Evolutionary conservation across 2,329 filamentous ascomycete genomes (phyloP), one percentile per base, ranked within the genome.

Genomic region (Curvularia eragrostidis): DNA sequence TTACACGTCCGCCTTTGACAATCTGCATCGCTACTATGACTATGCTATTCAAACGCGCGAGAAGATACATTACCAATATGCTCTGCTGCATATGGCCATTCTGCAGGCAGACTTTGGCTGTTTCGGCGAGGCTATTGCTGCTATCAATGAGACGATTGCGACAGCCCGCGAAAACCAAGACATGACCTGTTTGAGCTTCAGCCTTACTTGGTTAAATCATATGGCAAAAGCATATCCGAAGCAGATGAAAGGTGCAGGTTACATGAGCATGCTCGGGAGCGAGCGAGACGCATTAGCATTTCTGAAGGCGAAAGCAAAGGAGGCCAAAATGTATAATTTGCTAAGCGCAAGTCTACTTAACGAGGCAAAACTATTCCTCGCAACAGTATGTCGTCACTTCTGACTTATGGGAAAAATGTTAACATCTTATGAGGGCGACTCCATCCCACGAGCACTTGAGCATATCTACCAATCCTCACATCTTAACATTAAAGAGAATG

Each of bases 81-180:
- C 95, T 0, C 80, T 98, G 13, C 88, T 99, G 72, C 97, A 97
- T 71, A 85, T 97, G 57, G 94, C 93, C 3, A 91, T 97, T 32
- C 84, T 98, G 4, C 94, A 99, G 72, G 91, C 93, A 15, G 95
- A 98, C 75, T 98, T 98, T 80, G 93, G 93, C 46, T 97, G 91
- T 72, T 89, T 93, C 74, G 85, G 87, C 39, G 93, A 98, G 77
- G 94, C 94, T 5, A 85, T 98, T n/a, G 87, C 91, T 10, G 91
- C 94, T 12, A 97, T 99, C 88, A 88, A 96, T 42, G 95, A 98
- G 75, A 93, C 94, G 0, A 93, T 99, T 32, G 89, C 93, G 0
- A 96, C 93, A n/a, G 95, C 95, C 0, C 84, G 94, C 61, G 95
- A 98, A 76, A 96, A 96, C 66, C 89, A 93, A 64, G 95, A 99